Base-by-base conservation (phyloP, 78 protist genomes). In the Dictyostelium purpureum region DNA sequence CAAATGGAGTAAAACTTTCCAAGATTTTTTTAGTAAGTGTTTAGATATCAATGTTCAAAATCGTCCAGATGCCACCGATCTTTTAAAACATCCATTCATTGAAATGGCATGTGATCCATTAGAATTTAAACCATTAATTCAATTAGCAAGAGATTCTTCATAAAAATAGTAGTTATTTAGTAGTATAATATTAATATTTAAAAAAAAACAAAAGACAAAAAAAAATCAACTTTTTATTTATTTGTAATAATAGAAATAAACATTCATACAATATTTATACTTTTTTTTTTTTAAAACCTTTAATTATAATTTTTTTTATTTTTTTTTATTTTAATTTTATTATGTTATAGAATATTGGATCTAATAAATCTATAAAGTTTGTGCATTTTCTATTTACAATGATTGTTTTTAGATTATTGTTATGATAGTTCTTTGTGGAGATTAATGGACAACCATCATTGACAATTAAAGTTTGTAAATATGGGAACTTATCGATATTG, bases 21-120 rank as follows among this genome's bases (percentile, higher is more conserved):
- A 61, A 31, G 93, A 96, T 85, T 98, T 98, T 73, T 93, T 93
- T 35, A 9, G 31, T 18, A 52, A 63, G 18, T 98, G 98, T 71
- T 88, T 98, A 9, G 96, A 82, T 45, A 96, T 89, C 73, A 87
- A 88, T 51, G 93, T 87, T 12, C 71, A 79, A 5, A 74, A 47
- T 38, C 71, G 96, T 49, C 91, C 91, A 18, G 81, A 57, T 59
- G 91, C 91, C 1, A 52, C 65, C 14, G 51, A 76, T 19, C 91
- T 85, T 45, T 57, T 85, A 38, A 73, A 88, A 63, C 95, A 90
- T 45, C 90, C 89, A 49, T 90, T 90, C 52, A 67, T 90, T 11
- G 82, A 90, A 11, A 28, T 47, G 6, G 88, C 95, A 5, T 90
- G 90, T 56, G 89, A 90, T 59, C 70, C 74, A 1, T 56, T 79